Percentiles rank a stretch among this genome's conserved stretches.
These are phyloP conservation scores for Chaetothyriales sp. DNA, from an alignment of 2,329 filamentous ascomycete genomes.

Conservation along the genomic window DNA sequence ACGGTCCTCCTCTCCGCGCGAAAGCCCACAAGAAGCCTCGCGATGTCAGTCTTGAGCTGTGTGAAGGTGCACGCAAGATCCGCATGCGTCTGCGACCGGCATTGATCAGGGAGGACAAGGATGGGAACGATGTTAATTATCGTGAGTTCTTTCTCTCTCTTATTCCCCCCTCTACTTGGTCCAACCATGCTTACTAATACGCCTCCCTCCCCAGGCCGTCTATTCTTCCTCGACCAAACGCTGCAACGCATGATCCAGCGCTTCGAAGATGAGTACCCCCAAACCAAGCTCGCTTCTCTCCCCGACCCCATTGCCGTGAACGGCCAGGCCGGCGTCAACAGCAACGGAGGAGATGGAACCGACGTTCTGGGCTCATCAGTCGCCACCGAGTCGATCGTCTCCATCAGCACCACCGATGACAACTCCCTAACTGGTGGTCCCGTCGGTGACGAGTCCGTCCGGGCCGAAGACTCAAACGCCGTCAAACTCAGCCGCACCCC, in stretches of 20 bases:
- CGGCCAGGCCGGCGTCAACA: not conserved
- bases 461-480: constrained; percentile 25
- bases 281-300: constrained; percentile 33
- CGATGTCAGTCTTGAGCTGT: constrained; percentile 82
- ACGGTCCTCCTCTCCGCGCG: constrained; percentile 28
- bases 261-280: constrained; percentile 92
- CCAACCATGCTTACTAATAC: constrained; percentile 16
- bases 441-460: constrained; percentile 14
- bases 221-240: constrained; percentile 78
- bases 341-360: constrained; percentile 6
- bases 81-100: constrained; percentile 69
- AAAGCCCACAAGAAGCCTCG: constrained; percentile 56
- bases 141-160: constrained; percentile 39
- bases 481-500: constrained; percentile 44
- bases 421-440: constrained; percentile 6
- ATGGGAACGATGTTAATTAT: constrained; percentile 61
- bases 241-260: constrained; percentile 83
- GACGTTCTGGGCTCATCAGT: constrained; percentile 6
- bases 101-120: constrained; percentile 57
- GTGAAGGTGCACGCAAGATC: constrained; percentile 81
- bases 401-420: constrained; percentile 1
- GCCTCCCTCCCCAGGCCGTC: constrained; percentile 41
- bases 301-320: not conserved
- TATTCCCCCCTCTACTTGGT: constrained; percentile 6
- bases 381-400: constrained; percentile 7